These are phyloP conservation scores for Syncephalastrum racemosum DNA, from an alignment of 371 early-diverging fungal species.

Conservation along the genomic window DNA sequence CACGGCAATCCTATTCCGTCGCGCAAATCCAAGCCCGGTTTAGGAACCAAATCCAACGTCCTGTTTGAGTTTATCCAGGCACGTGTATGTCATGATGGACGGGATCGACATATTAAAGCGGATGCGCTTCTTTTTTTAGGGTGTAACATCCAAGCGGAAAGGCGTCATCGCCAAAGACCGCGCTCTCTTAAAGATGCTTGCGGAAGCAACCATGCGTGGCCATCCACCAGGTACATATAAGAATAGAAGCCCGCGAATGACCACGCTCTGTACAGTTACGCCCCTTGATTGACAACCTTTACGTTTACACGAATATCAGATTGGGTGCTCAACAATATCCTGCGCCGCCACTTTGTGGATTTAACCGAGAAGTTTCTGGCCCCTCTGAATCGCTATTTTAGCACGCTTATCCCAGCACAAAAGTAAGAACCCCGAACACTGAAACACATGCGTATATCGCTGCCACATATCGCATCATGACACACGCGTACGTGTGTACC, in stretches of 20 bases:
- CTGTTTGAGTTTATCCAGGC: conserved; percentile 61
- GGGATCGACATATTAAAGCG: too few species aligned
- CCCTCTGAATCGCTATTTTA: conserved; percentile 93
- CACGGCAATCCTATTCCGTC: conserved; percentile 28
- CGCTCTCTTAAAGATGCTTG: conserved; percentile 66
- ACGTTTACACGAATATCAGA: conserved; percentile 21
- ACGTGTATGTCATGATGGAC: conserved; percentile 1
- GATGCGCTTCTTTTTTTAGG: conserved; percentile 26
- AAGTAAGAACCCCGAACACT: conserved; percentile 35
- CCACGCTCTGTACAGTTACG: too few species aligned
- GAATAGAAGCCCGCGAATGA: too few species aligned
- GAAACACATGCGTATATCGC: too few species aligned
- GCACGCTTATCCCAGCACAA: conserved; percentile 74
- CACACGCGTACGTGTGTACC: too few species aligned
- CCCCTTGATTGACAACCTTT: neutral
- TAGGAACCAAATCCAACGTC: conserved; percentile 35
- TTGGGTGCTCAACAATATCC: conserved; percentile 82
- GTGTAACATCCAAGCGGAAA: conserved; percentile 77
- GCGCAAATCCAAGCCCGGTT: conserved; percentile 24
- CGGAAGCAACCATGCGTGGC: conserved; percentile 67
- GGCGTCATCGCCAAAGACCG: conserved; percentile 78
- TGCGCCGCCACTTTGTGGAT: conserved; percentile 91
- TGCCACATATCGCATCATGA: too few species aligned
- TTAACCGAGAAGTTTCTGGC: conserved; percentile 91
- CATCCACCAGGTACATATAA: conserved; percentile 53